Evolutionary conservation across 306 rosid species (phyloP).

Genomic region (Urtica urens): DNA sequence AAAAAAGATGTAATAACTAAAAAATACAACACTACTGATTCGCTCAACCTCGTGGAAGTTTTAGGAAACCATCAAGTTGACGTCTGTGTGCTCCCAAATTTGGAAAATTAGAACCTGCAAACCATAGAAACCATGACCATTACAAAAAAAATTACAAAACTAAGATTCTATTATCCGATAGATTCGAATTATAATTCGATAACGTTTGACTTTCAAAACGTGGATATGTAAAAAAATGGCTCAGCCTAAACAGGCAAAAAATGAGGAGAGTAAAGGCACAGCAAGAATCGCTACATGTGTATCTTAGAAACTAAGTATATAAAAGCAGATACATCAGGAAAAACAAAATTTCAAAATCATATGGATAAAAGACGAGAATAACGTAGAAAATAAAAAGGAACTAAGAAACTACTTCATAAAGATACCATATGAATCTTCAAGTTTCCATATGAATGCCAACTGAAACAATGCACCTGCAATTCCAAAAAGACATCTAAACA

Average conservation of each 20-base stretch:
- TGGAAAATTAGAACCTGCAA: slow-evolving; percentile 42
- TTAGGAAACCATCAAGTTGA: slow-evolving; percentile 33
- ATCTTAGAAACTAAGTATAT: neutral
- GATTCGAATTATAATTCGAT: neutral
- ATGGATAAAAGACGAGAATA: neutral
- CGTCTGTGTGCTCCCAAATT: slow-evolving; percentile 36
- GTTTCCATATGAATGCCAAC: slow-evolving; percentile 68
- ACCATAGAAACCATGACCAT: slow-evolving; percentile 8
- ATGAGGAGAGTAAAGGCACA: neutral
- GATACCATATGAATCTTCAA: slow-evolving; percentile 82
- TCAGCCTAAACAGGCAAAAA: neutral
- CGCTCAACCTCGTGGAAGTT: slow-evolving; percentile 49
- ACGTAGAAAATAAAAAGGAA: neutral
- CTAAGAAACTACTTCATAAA: neutral
- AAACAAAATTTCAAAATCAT: no score
- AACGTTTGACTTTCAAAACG: neutral
- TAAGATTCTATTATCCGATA: neutral
- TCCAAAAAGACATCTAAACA: slow-evolving; percentile 11
- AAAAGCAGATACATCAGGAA: neutral
- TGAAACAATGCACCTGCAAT: slow-evolving; percentile 86
- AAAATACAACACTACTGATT: neutral
- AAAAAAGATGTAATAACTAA: neutral
- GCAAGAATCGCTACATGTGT: neutral
- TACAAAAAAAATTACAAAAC: neutral
- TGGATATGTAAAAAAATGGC: neutral